Percentiles rank a stretch among this genome's conserved stretches.
phyloP scores from a whole-genome alignment of 306 rosid genomes.

The Cicer yamashitae region DNA sequence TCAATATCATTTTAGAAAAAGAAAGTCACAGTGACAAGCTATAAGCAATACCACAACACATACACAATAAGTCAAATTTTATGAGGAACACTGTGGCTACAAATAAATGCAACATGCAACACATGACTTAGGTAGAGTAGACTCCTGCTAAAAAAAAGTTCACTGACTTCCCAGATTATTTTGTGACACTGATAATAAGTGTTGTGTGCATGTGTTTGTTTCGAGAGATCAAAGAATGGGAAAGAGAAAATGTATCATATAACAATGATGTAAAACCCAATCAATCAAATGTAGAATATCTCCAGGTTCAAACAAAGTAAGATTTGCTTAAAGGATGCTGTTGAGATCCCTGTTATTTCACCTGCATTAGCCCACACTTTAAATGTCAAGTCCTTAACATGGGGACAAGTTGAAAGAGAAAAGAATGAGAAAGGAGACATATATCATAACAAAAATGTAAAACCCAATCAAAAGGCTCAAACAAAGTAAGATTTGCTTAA shows the following conservation, averaged over 20 bases:
- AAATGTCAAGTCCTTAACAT: not conserved
- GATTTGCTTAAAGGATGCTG: constrained; percentile 11
- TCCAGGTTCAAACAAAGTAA: constrained; percentile 14
- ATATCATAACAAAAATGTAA: too few relatives aligned
- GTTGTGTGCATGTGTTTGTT: not conserved
- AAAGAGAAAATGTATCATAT: constrained; percentile 13
- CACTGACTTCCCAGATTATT: not conserved
- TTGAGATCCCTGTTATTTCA: not conserved
- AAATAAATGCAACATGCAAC: constrained; percentile 11
- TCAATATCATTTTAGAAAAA: not conserved
- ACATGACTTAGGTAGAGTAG: constrained; percentile 13
- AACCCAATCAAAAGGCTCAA: not conserved
- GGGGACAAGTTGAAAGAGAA: not conserved
- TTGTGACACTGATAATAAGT: constrained; percentile 1
- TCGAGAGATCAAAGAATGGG: constrained; percentile 29
- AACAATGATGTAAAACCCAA: constrained; percentile 18
- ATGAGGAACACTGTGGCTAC: not conserved
- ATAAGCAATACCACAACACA: constrained; percentile 10
- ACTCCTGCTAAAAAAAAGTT: not conserved
- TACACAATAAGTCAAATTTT: constrained; percentile 22
- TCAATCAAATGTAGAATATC: constrained; percentile 27
- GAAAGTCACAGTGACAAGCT: constrained; percentile 17
- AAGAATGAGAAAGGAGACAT: not conserved
- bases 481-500: not conserved
- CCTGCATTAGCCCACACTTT: not conserved